Conservation (phyloP, 176 grass and related monocot genomes). For the Dactylis glomerata region DNA sequence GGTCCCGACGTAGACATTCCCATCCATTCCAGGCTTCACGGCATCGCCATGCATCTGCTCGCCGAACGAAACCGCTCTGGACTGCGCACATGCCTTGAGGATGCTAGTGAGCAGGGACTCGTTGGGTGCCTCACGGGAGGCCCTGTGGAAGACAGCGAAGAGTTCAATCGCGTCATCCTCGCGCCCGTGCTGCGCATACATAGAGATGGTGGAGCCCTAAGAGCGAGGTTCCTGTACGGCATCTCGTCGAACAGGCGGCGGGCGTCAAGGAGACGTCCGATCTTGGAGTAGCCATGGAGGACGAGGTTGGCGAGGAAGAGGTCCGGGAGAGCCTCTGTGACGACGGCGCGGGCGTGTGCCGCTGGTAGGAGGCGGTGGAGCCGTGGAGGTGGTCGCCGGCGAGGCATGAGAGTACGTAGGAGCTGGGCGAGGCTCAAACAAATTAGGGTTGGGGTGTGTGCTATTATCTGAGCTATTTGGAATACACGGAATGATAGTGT, state of each 20-base stretch:
- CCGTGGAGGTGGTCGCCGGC: slow-evolving; percentile 36
- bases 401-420: slow-evolving; percentile 57
- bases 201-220: slow-evolving; percentile 71
- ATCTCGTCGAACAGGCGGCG: slow-evolving; percentile 59
- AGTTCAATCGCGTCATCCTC: slow-evolving; percentile 27
- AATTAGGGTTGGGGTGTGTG: too few species aligned
- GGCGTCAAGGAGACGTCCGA: slow-evolving; percentile 24
- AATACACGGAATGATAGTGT: too few species aligned
- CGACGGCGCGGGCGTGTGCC: slow-evolving; percentile 40
- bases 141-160: slow-evolving; percentile 32
- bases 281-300: slow-evolving; percentile 52
- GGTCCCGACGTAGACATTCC: slow-evolving; percentile 51
- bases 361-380: slow-evolving; percentile 28
- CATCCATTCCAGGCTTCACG: slow-evolving; percentile 40
- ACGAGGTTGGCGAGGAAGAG: slow-evolving; percentile 54
- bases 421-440: slow-evolving; percentile 10
- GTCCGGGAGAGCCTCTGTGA: background rate
- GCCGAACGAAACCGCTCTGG: slow-evolving; percentile 10
- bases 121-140: slow-evolving; percentile 28
- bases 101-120: slow-evolving; percentile 68
- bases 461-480: too few species aligned
- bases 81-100: slow-evolving; percentile 55
- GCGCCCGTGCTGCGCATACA: slow-evolving; percentile 47
- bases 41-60: slow-evolving; percentile 52
- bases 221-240: slow-evolving; percentile 45